Evolutionary conservation across 2,329 filamentous ascomycete genomes (phyloP).

Genomic region (Aureobasidium sp.): DNA sequence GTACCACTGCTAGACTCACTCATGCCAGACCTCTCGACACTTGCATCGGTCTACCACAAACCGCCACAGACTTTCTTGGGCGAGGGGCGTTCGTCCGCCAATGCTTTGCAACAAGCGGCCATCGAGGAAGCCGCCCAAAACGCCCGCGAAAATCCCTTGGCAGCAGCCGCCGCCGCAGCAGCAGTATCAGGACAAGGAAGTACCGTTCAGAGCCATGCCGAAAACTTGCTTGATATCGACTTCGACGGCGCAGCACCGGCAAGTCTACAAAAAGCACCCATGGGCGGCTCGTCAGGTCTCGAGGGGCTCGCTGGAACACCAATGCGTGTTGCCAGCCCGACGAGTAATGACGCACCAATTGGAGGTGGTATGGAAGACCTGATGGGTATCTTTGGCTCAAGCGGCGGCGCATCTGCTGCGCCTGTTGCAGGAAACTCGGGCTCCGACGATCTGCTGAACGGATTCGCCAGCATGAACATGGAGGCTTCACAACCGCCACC

Average conservation of each 20-base stretch:
- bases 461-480: constrained; percentile 76
- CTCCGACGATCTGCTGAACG: constrained; percentile 62
- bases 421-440: constrained; percentile 26
- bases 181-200: constrained; percentile 46
- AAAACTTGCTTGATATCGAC: constrained; percentile 93
- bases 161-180: constrained; percentile 68
- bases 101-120: constrained; percentile 87
- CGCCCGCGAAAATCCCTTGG: constrained; percentile 87
- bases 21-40: constrained; percentile 83
- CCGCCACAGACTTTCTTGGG: constrained; percentile 97
- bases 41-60: constrained; percentile 98
- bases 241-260: constrained; percentile 91
- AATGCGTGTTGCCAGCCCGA: constrained; percentile 60
- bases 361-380: constrained; percentile 68
- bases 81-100: constrained; percentile 86
- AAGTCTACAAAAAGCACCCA: constrained; percentile 63
- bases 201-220: constrained; percentile 66
- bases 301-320: constrained; percentile 58
- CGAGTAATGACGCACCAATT: constrained; percentile 36
- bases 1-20: constrained; percentile 78
- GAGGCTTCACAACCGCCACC: constrained; percentile 58
- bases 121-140: constrained; percentile 95
- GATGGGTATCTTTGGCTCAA: constrained; percentile 58
- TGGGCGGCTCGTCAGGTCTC: constrained; percentile 42
- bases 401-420: constrained; percentile 25